Evolutionary conservation across 2,329 filamentous ascomycete genomes (phyloP).

Genomic region (Basipetospora chlamydospora): DNA sequence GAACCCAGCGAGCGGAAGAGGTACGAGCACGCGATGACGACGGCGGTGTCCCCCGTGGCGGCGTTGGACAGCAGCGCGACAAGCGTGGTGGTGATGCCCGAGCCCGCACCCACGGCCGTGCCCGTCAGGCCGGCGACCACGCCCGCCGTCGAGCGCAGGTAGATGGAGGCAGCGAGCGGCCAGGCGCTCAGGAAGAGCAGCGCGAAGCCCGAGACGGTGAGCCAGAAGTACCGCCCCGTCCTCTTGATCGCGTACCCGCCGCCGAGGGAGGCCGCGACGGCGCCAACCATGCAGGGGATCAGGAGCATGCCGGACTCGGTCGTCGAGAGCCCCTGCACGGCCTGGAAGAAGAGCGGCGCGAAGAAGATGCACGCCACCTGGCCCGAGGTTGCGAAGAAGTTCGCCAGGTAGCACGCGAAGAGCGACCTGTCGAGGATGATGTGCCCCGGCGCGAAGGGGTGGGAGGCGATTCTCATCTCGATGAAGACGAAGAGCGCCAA

Average conservation of each 20-base stretch:
- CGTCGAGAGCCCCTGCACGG: constrained; percentile 48
- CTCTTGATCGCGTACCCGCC: constrained; percentile 53
- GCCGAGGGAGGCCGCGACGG: constrained; percentile 49
- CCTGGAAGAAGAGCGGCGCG: constrained; percentile 67
- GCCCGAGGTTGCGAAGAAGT: constrained; percentile 55
- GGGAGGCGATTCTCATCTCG: constrained; percentile 50
- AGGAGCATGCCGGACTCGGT: constrained; percentile 50
- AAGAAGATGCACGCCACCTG: constrained; percentile 49
- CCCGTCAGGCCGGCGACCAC: constrained; percentile 44
- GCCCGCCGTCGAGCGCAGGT: constrained; percentile 30
- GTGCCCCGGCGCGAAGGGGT: constrained; percentile 62
- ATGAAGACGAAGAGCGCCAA: constrained; percentile 55
- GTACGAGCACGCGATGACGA: constrained; percentile 67
- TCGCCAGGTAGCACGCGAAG: constrained; percentile 53
- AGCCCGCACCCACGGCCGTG: constrained; percentile 22
- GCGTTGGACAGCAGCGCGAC: constrained; percentile 61
- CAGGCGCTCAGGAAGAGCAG: constrained; percentile 38
- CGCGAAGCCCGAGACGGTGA: constrained; percentile 45
- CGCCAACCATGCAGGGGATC: constrained; percentile 48
- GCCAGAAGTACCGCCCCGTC: constrained; percentile 56
- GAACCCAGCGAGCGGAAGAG: constrained; percentile 68
- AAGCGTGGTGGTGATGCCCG: constrained; percentile 56
- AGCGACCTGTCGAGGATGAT: constrained; percentile 55
- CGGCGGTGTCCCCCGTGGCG: constrained; percentile 50
- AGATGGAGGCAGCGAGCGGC: constrained; percentile 36